Base-by-base conservation (phyloP, 2,329 filamentous ascomycete species). In the Sclerotinia spermophila region DNA sequence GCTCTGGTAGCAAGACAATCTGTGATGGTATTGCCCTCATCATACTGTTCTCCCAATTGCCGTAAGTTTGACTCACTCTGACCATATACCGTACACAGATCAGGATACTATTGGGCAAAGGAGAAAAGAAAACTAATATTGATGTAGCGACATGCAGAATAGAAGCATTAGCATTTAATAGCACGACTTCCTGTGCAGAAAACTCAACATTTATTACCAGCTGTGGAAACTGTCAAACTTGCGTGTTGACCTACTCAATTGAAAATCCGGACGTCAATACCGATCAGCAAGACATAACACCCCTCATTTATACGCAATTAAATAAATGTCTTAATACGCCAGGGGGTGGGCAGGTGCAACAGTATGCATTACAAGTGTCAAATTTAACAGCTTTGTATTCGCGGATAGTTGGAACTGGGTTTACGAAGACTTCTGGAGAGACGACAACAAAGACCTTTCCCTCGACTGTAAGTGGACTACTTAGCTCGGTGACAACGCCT, bases 11-110 rank as follows among this genome's bases (percentile, higher is more conserved):
- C 69, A 30, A 72, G 75, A 64, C 74, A 75, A 69, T 40, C 44
- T 21, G 33, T n/a, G 19, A 40, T 59, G 5, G 59, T 76, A 10
- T 38, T 77, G 42, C 76, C 76, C 10, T 55, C 61, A 1, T 24
- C 66, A 7, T 76, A 74, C 61, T 78, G 76, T 70, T 59, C 73
- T 69, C 76, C 76, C 30, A 53, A 73, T 56, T 78, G 76, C 71
- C 76, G 76, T 78, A 61, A 75, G 75, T 74, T 51, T 19, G 13
- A 27, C 48, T 11, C 48, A 24, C 19, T 19, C 38, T 48, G 19
- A 27, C 13, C 30, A 48, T n/a, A 19, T 17, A 64, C n/a, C n/a
- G 4, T 48, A 17, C 24, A 27, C 24, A 11, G 10, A 10, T 38
- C 61, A 17, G 48, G 30, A 51, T n/a, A 10, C 17, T 13, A 11